Evolutionary conservation across 495 filamentous ascomycete species (phyloP).

Genomic region (Antarctomyces pellizariae): DNA sequence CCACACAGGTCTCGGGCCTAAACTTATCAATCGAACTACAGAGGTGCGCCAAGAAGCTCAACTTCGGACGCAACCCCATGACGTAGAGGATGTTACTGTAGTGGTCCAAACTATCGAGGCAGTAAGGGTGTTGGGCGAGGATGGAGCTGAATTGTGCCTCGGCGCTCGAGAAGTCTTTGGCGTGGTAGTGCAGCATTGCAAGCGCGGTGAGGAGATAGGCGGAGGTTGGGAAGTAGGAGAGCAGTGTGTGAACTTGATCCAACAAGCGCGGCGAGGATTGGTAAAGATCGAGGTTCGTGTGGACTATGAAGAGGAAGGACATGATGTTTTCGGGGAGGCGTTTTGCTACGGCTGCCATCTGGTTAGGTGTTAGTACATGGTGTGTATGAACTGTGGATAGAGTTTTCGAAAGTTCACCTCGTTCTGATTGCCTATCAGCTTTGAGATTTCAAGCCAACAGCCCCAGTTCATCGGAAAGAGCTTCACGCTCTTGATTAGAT

Average conservation of each 20-base stretch:
- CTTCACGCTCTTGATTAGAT: constrained; percentile 65
- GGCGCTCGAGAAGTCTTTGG: constrained; percentile 77
- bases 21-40: constrained; percentile 85
- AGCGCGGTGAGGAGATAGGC: constrained; percentile 76
- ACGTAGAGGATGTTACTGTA: constrained; percentile 97
- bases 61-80: constrained; percentile 59
- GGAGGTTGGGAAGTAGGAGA: constrained; percentile 61
- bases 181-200: constrained; percentile 75
- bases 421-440: too few species aligned
- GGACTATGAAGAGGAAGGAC: constrained; percentile 77
- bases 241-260: constrained; percentile 51
- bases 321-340: constrained; percentile 75
- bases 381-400: constrained; percentile 4
- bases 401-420: neutral
- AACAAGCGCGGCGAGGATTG: constrained; percentile 55
- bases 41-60: constrained; percentile 78
- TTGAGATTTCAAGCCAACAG: constrained; percentile 73
- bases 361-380: too few species aligned
- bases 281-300: constrained; percentile 76
- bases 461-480: constrained; percentile 88
- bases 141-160: constrained; percentile 69
- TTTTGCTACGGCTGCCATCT: too few species aligned
- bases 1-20: constrained; percentile 88
- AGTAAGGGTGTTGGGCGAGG: constrained; percentile 56
- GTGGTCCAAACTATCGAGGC: constrained; percentile 75